Conservation (phyloP, 164 flowering plant genomes). For the Tinospora cordifolia region DNA sequence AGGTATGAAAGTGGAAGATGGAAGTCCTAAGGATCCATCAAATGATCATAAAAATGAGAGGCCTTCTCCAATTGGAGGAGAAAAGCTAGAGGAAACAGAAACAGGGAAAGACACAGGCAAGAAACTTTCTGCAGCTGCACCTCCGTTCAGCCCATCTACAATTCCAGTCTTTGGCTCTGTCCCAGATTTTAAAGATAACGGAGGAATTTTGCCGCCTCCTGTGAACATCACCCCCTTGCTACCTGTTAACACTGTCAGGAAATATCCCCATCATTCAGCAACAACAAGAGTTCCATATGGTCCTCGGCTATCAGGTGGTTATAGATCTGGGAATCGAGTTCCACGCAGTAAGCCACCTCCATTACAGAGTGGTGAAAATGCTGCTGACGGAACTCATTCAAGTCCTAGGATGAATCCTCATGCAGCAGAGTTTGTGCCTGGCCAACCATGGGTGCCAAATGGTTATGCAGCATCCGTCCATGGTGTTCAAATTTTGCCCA, state of each 20-base stretch:
- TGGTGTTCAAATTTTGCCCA: slow-evolving; percentile 31
- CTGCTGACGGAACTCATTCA: slow-evolving; percentile 39
- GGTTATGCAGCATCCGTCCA: slow-evolving; percentile 38
- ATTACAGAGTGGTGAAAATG: slow-evolving; percentile 39
- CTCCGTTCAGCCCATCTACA: slow-evolving; percentile 67
- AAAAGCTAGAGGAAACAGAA: slow-evolving; percentile 41
- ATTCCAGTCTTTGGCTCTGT: slow-evolving; percentile 57
- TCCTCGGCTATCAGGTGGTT: slow-evolving; percentile 73
- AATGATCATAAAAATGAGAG: slow-evolving; percentile 20
- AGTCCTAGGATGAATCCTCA: slow-evolving; percentile 79
- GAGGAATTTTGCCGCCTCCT: slow-evolving; percentile 70
- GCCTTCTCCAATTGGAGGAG: slow-evolving; percentile 21
- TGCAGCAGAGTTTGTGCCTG: slow-evolving; percentile 79
- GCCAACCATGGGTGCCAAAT: slow-evolving; percentile 63
- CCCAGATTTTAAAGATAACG: slow-evolving; percentile 56
- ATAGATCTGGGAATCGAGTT: slow-evolving; percentile 53
- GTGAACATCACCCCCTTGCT: slow-evolving; percentile 60
- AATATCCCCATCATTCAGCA: slow-evolving; percentile 86
- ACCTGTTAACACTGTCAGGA: slow-evolving; percentile 48
- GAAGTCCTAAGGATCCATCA: slow-evolving; percentile 13
- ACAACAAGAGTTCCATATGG: slow-evolving; percentile 81
- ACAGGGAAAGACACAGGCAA: slow-evolving; percentile 48
- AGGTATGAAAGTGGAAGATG: slow-evolving; percentile 19
- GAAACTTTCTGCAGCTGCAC: slow-evolving; percentile 83
- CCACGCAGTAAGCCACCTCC: slow-evolving; percentile 38